A percentile compares a stretch with the other conserved stretches of the same genome.
These are phyloP conservation scores for Calycina herbarum DNA, from an alignment of 2,329 filamentous ascomycete species.

Conservation along the genomic window DNA sequence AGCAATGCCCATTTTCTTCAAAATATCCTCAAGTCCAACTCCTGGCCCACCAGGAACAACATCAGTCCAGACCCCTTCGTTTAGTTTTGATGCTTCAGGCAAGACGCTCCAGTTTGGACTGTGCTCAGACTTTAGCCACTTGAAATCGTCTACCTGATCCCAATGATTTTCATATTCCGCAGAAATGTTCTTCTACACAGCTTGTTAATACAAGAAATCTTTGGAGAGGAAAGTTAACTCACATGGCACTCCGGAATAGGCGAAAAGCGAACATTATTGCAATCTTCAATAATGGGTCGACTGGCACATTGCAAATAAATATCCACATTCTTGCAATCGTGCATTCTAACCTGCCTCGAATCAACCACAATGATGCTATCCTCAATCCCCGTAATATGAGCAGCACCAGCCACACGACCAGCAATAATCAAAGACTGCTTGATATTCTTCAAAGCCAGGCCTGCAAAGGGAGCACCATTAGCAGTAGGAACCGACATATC, in stretches of 20 bases:
- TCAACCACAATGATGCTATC: conserved; percentile 76
- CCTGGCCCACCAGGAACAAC: conserved; percentile 64
- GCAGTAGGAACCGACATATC: conserved; percentile 74
- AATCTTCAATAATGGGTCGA: conserved; percentile 93
- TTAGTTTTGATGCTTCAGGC: conserved; percentile 57
- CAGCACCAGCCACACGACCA: conserved; percentile 75
- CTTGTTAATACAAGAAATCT: conserved; percentile 14
- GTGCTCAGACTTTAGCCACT: conserved; percentile 84
- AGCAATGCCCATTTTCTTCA: conserved; percentile 50
- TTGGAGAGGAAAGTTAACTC: conserved; percentile 39
- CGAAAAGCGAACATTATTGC: conserved; percentile 74
- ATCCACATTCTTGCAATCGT: conserved; percentile 78
- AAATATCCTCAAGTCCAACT: conserved; percentile 63
- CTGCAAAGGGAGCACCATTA: conserved; percentile 65
- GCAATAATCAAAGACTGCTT: conserved; percentile 71
- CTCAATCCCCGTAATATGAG: conserved; percentile 75
- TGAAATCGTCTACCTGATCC: conserved; percentile 94
- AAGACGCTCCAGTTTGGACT: conserved; percentile 88
- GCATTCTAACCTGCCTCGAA: conserved; percentile 88
- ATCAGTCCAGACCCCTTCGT: conserved; percentile 66
- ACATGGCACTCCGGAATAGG: conserved; percentile 71
- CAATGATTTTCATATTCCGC: conserved; percentile 62
- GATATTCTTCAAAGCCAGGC: conserved; percentile 68
- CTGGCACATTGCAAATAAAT: conserved; percentile 81
- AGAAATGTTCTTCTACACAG: conserved; percentile 28